These are phyloP conservation scores for Beauveria sp. DNA, from an alignment of 2,329 filamentous ascomycete genomes.

Conservation along the genomic window DNA sequence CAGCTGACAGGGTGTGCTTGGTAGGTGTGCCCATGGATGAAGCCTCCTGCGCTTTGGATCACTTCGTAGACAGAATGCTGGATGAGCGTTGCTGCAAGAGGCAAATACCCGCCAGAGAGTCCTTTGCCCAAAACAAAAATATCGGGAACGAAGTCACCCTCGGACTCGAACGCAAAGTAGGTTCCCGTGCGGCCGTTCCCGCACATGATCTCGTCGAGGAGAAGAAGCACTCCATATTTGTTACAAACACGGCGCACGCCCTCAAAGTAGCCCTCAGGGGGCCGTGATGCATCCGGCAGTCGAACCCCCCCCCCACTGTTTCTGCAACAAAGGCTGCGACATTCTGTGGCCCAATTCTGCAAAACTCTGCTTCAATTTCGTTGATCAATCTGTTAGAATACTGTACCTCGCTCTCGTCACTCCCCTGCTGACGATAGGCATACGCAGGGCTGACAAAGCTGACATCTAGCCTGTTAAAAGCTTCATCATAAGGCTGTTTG, in stretches of 20 bases:
- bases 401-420: conserved; percentile 44
- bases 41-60: neutral
- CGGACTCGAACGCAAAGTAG: conserved; percentile 53
- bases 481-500: neutral
- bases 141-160: conserved; percentile 48
- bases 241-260: conserved; percentile 60
- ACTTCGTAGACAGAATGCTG: neutral
- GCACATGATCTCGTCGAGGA: conserved; percentile 69
- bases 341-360: conserved; percentile 51
- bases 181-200: conserved; percentile 51
- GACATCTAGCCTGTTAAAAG: neutral
- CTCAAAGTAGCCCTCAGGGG: conserved; percentile 60
- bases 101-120: neutral
- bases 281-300: conserved; percentile 56
- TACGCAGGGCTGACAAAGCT: conserved; percentile 1
- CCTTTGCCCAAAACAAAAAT: conserved; percentile 27
- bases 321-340: conserved; percentile 68
- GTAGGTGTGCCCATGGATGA: conserved; percentile 3
- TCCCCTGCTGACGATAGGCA: conserved; percentile 3
- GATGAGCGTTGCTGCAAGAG: neutral
- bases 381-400: conserved; percentile 39
- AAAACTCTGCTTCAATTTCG: conserved; percentile 59
- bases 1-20: conserved; percentile 12
- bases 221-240: conserved; percentile 62
- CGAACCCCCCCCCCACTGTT: conserved; percentile 63